Evolutionary conservation across 108 stramenopile species (phyloP), one percentile per base, ranked within the genome.

Genomic region (Nitzschia putrida): DNA sequence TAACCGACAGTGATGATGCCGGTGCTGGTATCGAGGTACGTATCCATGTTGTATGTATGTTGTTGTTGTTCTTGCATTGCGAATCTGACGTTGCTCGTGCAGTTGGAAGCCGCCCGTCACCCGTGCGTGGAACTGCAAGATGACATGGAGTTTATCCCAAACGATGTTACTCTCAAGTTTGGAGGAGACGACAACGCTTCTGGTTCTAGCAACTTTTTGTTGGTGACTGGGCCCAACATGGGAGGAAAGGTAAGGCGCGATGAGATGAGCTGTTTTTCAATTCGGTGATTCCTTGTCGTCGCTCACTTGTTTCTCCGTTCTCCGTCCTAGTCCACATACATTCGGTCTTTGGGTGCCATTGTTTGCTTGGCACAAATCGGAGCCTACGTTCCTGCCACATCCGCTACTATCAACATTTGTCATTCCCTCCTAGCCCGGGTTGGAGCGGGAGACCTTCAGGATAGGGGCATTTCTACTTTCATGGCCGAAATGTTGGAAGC

Each of bases 401-500:
- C 77, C 12, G 95, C 90, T 20, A 90, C 83, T 24, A 90, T 98
- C 75, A 94, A 97, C 65, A 71, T 98, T 59, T 81, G 95, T 6
- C 97, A 98, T 73, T 74, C 90, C 66, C 81, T 98, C 44, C 74
- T 96, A 25, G 95, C 95, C 1, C 87, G 98, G 2, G 96, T 98
- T 0, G 98, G 98, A 22, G 98, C 99, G 8, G 96, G 97, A 0
- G 99, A 99, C 71, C 77, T 82, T 8, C 96, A 97, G 76, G 92
- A 97, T 49, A 78, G 88, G 20, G 97, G 97, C 21, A 94, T 98
- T 53, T 95, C 94, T 43, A 99, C 99, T 26, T 99, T 99, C 72
- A 98, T 99, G 97, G 97, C 97, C 34, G 99, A 99, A 80, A 99
- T 99, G 99, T 71, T 98, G 14, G 99, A 99, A 77, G 92, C 99